A percentile compares a stretch with the other conserved stretches of the same genome.
phyloP scores from a whole-genome alignment of 352 stramenopile species.

The Globisporangium polare region DNA sequence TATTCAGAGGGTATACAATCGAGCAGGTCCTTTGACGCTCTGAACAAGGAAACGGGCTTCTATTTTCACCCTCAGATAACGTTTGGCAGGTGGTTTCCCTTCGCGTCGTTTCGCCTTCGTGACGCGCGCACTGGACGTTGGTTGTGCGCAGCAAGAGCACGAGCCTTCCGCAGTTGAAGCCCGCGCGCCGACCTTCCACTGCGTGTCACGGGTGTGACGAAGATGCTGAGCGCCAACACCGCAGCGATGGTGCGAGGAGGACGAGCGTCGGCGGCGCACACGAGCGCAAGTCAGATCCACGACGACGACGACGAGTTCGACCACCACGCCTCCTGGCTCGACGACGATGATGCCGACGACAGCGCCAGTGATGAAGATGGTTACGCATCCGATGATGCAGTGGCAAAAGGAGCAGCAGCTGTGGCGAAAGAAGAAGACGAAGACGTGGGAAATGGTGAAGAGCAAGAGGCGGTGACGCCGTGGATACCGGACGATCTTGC shows the following conservation, averaged over 20 bases:
- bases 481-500: slow-evolving; percentile 24
- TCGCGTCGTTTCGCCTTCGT: slow-evolving; percentile 5
- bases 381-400: background rate
- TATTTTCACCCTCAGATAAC: background rate
- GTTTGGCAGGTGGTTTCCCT: background rate
- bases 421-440: background rate
- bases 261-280: background rate
- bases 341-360: slow-evolving; percentile 6
- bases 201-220: background rate
- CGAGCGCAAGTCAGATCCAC: background rate
- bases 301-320: slow-evolving; percentile 17
- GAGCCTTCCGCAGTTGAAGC: background rate
- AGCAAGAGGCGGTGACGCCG: slow-evolving; percentile 9
- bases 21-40: background rate
- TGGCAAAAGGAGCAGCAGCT: background rate
- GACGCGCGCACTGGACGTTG: slow-evolving; percentile 5
- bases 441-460: too few relatives aligned
- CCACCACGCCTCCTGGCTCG: slow-evolving; percentile 10
- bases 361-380: background rate
- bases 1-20: background rate
- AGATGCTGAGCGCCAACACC: slow-evolving; percentile 6
- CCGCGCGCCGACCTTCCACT: background rate
- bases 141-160: background rate
- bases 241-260: background rate
- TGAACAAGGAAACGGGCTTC: background rate